These are phyloP conservation scores for Torulaspora delbrueckii DNA, from an alignment of 805 yeast species.

Conservation along the genomic window DNA sequence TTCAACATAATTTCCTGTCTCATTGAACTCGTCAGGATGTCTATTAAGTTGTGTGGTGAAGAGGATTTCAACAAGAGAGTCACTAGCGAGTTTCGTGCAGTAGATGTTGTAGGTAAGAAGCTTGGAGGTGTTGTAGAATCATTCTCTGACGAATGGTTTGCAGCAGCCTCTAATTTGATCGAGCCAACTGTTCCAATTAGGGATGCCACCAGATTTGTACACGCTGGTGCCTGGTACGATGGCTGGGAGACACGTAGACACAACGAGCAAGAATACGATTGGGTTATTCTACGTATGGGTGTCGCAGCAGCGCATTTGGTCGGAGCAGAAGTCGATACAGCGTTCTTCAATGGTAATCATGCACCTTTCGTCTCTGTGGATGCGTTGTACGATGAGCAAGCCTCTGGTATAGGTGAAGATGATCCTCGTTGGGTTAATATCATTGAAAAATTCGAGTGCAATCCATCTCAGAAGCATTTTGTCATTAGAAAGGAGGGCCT, in stretches of 20 bases:
- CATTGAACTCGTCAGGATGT: not conserved
- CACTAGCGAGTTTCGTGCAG: constrained; percentile 18
- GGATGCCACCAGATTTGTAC: constrained; percentile 73
- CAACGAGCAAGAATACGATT: constrained; percentile 77
- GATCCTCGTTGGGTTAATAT: constrained; percentile 62
- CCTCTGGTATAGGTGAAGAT: constrained; percentile 32
- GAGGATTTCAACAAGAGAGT: constrained; percentile 3
- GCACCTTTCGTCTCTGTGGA: constrained; percentile 89
- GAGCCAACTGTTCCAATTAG: constrained; percentile 76
- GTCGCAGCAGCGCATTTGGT: constrained; percentile 68
- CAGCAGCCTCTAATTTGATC: constrained; percentile 81
- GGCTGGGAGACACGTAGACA: constrained; percentile 99
- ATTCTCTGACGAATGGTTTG: constrained; percentile 91
- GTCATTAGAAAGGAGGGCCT: constrained; percentile 53
- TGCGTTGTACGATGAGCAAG: constrained; percentile 43
- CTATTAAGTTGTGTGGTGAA: constrained; percentile 1
- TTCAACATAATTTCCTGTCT: too few relatives aligned
- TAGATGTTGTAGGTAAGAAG: constrained; percentile 77
- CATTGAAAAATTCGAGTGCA: constrained; percentile 71
- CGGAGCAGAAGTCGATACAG: constrained; percentile 89
- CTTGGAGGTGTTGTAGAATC: constrained; percentile 71
- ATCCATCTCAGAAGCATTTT: constrained; percentile 83
- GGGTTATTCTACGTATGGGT: constrained; percentile 80
- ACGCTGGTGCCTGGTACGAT: constrained; percentile 95
- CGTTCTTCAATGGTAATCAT: constrained; percentile 91